A percentile compares a stretch with the other conserved stretches of the same genome.
Conservation (phyloP, 805 yeast species). For the Schizosaccharomyces osmophilus region DNA sequence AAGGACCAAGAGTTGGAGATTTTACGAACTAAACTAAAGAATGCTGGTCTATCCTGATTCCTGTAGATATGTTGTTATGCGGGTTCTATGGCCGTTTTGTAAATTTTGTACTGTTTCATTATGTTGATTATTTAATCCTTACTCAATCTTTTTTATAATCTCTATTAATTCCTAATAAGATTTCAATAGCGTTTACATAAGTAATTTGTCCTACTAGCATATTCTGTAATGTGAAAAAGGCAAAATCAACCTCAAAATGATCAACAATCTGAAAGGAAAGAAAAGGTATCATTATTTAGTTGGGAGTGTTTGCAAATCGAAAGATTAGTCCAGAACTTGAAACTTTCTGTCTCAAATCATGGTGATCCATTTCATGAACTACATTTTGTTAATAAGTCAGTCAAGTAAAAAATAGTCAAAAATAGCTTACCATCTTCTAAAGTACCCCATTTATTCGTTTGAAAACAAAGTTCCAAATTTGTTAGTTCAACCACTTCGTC, state of each 20-base stretch:
- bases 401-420: neutral
- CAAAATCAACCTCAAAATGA: too few relatives aligned
- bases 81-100: neutral
- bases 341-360: constrained; percentile 60
- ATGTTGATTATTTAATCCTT: too few relatives aligned
- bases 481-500: constrained; percentile 53
- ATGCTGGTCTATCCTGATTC: neutral
- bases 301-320: neutral
- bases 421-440: constrained; percentile 41
- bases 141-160: too few relatives aligned
- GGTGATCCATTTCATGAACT: constrained; percentile 91
- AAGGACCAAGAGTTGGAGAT: neutral
- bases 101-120: too few relatives aligned
- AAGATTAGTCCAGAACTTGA: constrained; percentile 45
- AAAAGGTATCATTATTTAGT: too few relatives aligned
- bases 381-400: neutral
- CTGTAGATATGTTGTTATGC: neutral
- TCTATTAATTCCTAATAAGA: too few relatives aligned
- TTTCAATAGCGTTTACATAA: too few relatives aligned
- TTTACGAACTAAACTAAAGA: neutral
- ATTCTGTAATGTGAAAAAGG: too few relatives aligned
- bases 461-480: constrained; percentile 59
- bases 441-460: constrained; percentile 88
- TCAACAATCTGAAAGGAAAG: too few relatives aligned
- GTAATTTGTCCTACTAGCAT: too few relatives aligned